Base-by-base conservation (phyloP, 2,329 filamentous ascomycete species). In the Daldinia eschscholtzii region DNA sequence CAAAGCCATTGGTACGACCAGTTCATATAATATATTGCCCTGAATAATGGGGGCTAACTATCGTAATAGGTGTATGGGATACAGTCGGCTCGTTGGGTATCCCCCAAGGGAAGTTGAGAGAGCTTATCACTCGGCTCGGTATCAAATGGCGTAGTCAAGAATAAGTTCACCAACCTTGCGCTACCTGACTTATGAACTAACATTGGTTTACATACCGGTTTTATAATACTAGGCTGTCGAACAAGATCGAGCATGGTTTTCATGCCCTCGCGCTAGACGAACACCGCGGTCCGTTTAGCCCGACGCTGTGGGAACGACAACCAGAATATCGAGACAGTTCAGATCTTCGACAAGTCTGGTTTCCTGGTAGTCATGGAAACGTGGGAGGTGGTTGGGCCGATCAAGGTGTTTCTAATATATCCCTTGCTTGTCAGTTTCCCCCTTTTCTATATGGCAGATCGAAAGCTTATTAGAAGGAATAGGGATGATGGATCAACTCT, bases 361-460 rank as follows among this genome's bases (percentile, higher is more conserved):
- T 94, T 74, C 89, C 91, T 0, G 91, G 91, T 6, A 88, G 86
- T 57, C 92, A 94, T 75, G 88, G 84, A 10, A 91, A 93, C 73
- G 88, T 92, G 53, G 91, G 91, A 4, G 91, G 91, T 35, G 91
- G 91, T 1, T 91, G 87, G 87, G 76, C 79, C 4, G 85, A 87
- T 55, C 81, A 86, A 67, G 83, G 83, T 15, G 71, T 80, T 12
- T 76, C 79, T 57, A 74, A 80, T 39, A 79, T 78, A 65, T 74
- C 79, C 6, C 75, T 81, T 65, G 79, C 79, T 9, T 80, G 78
- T 79, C 41, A 70, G 78, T 76, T 57, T 46, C 50, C 18, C 30
- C 18, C 26, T 42, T 53, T 46, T 18, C 20, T 3, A 52, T 12
- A 28, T 57, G 28, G 18, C 28, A 23, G 39, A 18, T 7, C 33